phyloP scores from a whole-genome alignment of 1,284 basidiomycete genomes.

The Stygiomarasmius scandens region DNA sequence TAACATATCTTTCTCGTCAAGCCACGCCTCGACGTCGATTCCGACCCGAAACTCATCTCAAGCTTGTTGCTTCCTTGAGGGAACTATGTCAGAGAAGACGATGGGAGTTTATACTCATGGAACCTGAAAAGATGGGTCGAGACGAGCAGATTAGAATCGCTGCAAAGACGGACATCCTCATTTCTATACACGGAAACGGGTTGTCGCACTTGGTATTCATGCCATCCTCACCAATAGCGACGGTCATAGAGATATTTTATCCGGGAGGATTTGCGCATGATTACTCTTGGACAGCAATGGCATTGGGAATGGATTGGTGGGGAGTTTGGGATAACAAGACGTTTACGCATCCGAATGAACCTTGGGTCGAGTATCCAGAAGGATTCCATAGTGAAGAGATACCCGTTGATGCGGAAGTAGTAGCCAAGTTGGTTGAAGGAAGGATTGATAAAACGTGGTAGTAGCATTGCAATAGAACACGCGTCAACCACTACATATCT shows the following conservation, averaged over 20 bases:
- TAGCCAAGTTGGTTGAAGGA: not conserved
- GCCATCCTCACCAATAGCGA: slow-evolving; percentile 72
- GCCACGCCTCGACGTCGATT: slow-evolving; percentile 58
- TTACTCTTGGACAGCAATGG: slow-evolving; percentile 81
- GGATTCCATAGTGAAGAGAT: slow-evolving; percentile 49
- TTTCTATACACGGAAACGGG: slow-evolving; percentile 83
- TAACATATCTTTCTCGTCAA: slow-evolving; percentile 87
- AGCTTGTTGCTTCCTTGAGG: slow-evolving; percentile 62
- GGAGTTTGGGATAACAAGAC: slow-evolving; percentile 67
- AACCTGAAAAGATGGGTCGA: slow-evolving; percentile 78
- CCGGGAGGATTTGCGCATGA: slow-evolving; percentile 85
- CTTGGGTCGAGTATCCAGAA: slow-evolving; percentile 48
- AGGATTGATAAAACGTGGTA: not conserved
- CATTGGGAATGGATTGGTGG: slow-evolving; percentile 83
- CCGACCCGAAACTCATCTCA: slow-evolving; percentile 65
- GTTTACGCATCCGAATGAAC: slow-evolving; percentile 46
- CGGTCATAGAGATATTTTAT: slow-evolving; percentile 89
- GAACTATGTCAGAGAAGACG: slow-evolving; percentile 71
- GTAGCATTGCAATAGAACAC: too few species aligned
- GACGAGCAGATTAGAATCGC: slow-evolving; percentile 79
- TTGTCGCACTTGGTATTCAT: slow-evolving; percentile 85
- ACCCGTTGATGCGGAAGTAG: not conserved
- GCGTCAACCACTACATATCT: too few species aligned
- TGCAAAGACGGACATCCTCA: slow-evolving; percentile 85
- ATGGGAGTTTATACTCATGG: slow-evolving; percentile 84